Evolutionary conservation across 768 basidiomycete genomes (phyloP).

Genomic region (Lactarius tabidus): DNA sequence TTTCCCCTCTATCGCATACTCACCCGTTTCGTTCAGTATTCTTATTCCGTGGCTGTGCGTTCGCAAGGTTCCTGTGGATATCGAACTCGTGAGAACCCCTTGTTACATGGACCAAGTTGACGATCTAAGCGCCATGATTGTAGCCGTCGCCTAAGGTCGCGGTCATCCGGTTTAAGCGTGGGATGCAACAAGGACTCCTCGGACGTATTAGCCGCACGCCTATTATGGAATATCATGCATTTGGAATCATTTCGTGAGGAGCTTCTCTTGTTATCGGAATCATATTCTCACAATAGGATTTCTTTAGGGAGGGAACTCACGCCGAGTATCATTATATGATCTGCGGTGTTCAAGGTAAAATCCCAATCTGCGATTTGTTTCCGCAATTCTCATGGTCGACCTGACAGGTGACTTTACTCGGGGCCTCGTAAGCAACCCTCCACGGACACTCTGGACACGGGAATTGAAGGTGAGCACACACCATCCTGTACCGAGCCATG

Average conservation of each 20-base stretch:
- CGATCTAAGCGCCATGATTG: not conserved
- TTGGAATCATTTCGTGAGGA: conserved; percentile 39
- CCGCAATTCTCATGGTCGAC: not conserved
- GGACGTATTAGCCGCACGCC: conserved; percentile 40
- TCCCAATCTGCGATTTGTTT: not conserved
- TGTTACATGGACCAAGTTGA: conserved; percentile 5
- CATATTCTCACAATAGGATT: conserved; percentile 7
- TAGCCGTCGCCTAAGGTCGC: conserved; percentile 44
- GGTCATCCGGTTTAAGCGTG: conserved; percentile 40
- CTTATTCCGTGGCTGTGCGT: conserved; percentile 40
- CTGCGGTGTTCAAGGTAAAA: conserved; percentile 39
- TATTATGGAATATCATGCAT: conserved; percentile 45
- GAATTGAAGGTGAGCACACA: conserved; percentile 36
- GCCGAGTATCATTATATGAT: conserved; percentile 43
- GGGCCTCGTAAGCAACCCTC: conserved; percentile 40
- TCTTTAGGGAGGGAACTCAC: conserved; percentile 37
- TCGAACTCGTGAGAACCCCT: conserved; percentile 37
- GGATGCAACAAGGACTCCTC: conserved; percentile 47
- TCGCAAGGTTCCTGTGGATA: conserved; percentile 39
- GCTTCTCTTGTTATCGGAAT: not conserved
- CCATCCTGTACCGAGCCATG: not conserved
- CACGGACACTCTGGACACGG: conserved; percentile 41
- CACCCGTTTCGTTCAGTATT: conserved; percentile 30
- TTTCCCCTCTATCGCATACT: conserved; percentile 24
- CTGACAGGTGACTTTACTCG: conserved; percentile 38